Evolutionary conservation across 2,329 filamentous ascomycete genomes (phyloP), one percentile per base, ranked within the genome.

Genomic region (Cryphonectria japonica): DNA sequence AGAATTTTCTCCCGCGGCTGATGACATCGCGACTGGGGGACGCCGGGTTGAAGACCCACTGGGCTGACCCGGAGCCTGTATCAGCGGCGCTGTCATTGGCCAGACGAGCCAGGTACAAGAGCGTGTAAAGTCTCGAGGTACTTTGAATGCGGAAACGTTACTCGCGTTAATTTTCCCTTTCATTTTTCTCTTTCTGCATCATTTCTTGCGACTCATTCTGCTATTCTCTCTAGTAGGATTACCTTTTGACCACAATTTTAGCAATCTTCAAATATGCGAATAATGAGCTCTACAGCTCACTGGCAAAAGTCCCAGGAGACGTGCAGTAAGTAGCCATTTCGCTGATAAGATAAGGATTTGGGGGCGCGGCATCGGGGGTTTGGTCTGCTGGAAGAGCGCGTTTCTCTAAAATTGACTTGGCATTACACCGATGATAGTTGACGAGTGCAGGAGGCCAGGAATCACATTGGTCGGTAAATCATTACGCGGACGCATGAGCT

Each of bases 21-120:
- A 68, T 68, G 67, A 68, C 67, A 68, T 68, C 67, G 67, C 67
- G 59, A 68, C 60, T 62, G 37, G 52, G 37, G 66, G 41, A 61
- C 41, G 37, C 34, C 52, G 43, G 32, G 19, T 22, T n/a, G 39
- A 11, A n/a, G 61, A 46, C 41, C 63, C 63, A 65, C 63, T 7
- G 41, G 29, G 26, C 26, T 52, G 22, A 34, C 26, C 62, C 62
- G 26, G 26, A 29, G 6, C 39, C 34, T 50, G 39, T 43, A 65
- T 50, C 63, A 65, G 63, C 39, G 19, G 41, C n/a, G 29, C 16
- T 4, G 11, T 32, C 7, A 65, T 65, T 65, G 63, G 63, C 29
- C 63, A 52, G 29, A 11, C 37, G 37, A 19, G 2, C 6, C 32
- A 43, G 66, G 37, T 19, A 59, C 54, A 29, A 29, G 54, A 32